Percentiles rank a stretch among this genome's conserved stretches.
Conservation (phyloP, 2,329 filamentous ascomycete species). For the Dryadomyces quercivorus region DNA sequence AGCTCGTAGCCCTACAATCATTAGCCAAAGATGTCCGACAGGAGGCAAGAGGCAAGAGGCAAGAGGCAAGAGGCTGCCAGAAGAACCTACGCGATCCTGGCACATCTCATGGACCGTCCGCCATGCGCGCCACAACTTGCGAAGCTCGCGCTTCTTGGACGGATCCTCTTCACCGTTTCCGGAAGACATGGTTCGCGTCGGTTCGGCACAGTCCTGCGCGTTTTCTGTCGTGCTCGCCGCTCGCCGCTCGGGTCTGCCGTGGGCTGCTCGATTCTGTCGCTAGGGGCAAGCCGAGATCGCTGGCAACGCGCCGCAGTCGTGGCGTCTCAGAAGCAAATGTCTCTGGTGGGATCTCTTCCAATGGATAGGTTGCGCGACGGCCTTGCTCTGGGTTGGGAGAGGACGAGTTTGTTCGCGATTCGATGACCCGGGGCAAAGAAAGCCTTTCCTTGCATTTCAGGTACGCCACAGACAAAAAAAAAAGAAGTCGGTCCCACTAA, state of each 20-base stretch:
- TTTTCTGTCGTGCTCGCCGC: not conserved
- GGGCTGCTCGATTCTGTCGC: not conserved
- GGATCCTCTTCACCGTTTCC: slow-evolving; percentile 12
- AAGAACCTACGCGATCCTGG: slow-evolving; percentile 60
- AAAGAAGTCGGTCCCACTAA: not conserved
- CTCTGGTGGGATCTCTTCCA: too few relatives aligned
- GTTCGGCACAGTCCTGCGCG: too few relatives aligned
- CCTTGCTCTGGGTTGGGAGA: too few relatives aligned
- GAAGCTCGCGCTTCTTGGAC: slow-evolving; percentile 38
- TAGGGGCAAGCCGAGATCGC: too few relatives aligned
- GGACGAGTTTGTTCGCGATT: not conserved
- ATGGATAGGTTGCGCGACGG: too few relatives aligned
- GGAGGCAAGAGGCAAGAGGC: not conserved
- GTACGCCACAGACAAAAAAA: not conserved
- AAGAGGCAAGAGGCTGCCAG: slow-evolving; percentile 3
- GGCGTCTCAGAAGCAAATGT: too few relatives aligned
- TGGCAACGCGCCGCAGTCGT: too few relatives aligned
- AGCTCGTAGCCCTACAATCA: slow-evolving; percentile 74
- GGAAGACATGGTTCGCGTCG: not conserved
- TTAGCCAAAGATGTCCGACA: too few relatives aligned
- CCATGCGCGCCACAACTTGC: slow-evolving; percentile 85
- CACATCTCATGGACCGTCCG: slow-evolving; percentile 94
- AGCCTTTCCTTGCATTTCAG: not conserved
- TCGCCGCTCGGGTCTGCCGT: not conserved
- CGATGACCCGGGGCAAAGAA: not conserved